Evolutionary conservation across 495 filamentous ascomycete species (phyloP), one percentile per base, ranked within the genome.

Genomic region (Podospora comata): DNA sequence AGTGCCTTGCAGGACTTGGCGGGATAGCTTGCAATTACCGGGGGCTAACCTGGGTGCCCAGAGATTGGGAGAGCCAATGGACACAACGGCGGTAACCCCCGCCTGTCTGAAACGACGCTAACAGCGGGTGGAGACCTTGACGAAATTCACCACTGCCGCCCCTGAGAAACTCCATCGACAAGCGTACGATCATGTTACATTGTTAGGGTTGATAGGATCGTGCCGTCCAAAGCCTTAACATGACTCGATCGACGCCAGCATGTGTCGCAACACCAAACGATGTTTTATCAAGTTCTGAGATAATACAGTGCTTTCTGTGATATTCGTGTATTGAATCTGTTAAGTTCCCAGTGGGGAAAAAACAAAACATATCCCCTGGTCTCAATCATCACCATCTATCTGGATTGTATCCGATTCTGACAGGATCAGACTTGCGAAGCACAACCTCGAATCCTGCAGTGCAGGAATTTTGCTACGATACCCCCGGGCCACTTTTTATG

Each of bases 31-130:
- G 61, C 61, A 48, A 63, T 28, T 63, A 32, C 61, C 61, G 61
- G n/a, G 27, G 55, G 18, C 23, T 20, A 39, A 13, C 61, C 30
- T 48, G 61, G n/a, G 5, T 58, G 55, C 55, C 55, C 60, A 62
- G 60, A 34, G 26, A 26, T 19, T 62, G 60, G 60, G 60, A 58
- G 18, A 20, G 60, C 30, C 26, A 62, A 62, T 62, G 60, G 20
- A n/a, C 27, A 27, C 16, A 63, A 48, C 61, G 55, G 55, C 55
- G 55, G n/a, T 26, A 58, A 58, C 5, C 55, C 55, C 7, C 18
- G 55, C 13, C 18, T 16, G 19, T 63, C 61, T 63, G 61, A 63
- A 63, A 63, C 61, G 9, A 63, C 61, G 61, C 61, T 63, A 63
- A 20, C 32, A 48, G n/a, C 30, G 61, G 34, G 30, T n/a, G 27